Evolutionary conservation across 2,329 filamentous ascomycete species (phyloP).

Genomic region (Colletotrichum australisinense): DNA sequence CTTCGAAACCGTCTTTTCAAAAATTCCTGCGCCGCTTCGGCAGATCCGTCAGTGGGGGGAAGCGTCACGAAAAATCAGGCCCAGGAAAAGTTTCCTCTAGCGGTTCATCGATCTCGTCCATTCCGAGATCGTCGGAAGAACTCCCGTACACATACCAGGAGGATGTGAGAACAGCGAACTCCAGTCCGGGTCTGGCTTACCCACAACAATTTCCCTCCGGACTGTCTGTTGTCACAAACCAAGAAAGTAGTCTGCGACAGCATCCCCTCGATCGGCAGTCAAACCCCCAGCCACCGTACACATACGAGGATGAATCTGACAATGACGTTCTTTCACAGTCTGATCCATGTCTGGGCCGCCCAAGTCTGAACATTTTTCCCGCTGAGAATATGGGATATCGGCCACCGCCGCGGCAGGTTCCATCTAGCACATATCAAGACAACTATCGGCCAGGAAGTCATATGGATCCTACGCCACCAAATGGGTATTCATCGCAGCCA

Average conservation of each 20-base stretch:
- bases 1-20: background rate
- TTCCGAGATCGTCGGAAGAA: background rate
- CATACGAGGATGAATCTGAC: background rate
- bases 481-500: constrained; percentile 61
- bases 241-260: constrained; percentile 10
- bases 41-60: background rate
- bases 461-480: constrained; percentile 37
- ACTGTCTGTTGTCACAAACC: constrained; percentile 29
- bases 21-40: background rate
- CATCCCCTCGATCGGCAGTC: constrained; percentile 34
- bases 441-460: constrained; percentile 37
- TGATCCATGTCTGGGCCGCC: background rate
- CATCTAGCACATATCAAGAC: background rate
- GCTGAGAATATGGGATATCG: constrained; percentile 24
- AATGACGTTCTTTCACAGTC: constrained; percentile 24
- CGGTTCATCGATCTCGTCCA: background rate
- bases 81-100: background rate
- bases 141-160: constrained; percentile 2
- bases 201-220: constrained; percentile 43
- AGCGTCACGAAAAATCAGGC: background rate
- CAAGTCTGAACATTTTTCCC: constrained; percentile 37
- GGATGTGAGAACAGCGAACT: constrained; percentile 45
- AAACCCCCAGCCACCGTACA: constrained; percentile 15
- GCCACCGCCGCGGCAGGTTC: background rate
- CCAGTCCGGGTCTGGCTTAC: constrained; percentile 42